Evolutionary conservation across 2,329 filamentous ascomycete species (phyloP), one percentile per base, ranked within the genome.

Genomic region (Torrubiellomyces zombiae): DNA sequence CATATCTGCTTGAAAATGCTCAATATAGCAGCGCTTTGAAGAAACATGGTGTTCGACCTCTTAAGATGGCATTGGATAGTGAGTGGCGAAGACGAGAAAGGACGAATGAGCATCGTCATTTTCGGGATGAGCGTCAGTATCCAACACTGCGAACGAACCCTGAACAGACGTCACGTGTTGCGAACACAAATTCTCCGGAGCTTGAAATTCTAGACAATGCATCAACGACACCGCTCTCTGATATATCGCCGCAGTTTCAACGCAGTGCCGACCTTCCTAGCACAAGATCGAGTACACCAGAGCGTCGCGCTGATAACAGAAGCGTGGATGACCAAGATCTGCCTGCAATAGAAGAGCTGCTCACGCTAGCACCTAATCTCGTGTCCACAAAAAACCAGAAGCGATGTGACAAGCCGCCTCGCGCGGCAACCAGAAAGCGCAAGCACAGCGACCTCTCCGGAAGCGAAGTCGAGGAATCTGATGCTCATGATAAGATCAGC

Each of bases 1-100:
- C 67, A 4, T 72, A 71, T 32, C 44, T 62, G 5, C 46, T 70
- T 4, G 67, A 72, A 32, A 62, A 56, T 37, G 63, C 56, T 1
- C 56, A 60, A 15, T 70, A 69, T 39, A 60, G 56, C 27, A 61
- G 47, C 3, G 44, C 55, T 12, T 56, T 69, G 35, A 64, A 60
- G 36, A 56, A 57, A 4, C 64, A 65, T 28, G 67, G 67, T 14
- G 43, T 71, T 15, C 58, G 56, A 26, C 67, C 67, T 1, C 38
- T 70, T 17, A 54, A 54, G 26, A 45, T 66, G 20, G 41, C 51
- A 8, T 40, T 40, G 31, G 29, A 45, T 29, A 24, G 38, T 27
- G 32, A 43, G 21, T 39, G 40, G 15, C 28, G 25, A 20, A 30
- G 32, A 11, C 37, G 44, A 17, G 55, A 60, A 29, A 58, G 63